phyloP scores from a whole-genome alignment of 805 yeast genomes.

The Kockiozyma suomiensis region DNA sequence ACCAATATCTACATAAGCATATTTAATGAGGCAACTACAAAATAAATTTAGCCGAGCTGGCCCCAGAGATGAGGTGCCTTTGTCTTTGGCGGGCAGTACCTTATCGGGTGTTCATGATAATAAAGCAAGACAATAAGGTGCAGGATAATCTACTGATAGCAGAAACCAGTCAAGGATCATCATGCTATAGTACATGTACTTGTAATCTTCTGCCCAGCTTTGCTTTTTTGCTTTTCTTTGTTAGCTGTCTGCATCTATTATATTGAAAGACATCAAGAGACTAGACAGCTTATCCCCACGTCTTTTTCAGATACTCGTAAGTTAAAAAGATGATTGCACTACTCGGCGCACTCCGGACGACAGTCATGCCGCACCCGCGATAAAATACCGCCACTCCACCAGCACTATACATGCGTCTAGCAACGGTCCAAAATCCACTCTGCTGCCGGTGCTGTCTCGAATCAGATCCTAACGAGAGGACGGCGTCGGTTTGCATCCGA shows the following conservation, averaged over 20 bases:
- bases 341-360: constrained; percentile 82
- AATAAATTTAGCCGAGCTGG: no score
- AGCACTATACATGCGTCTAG: constrained; percentile 46
- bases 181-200: no score
- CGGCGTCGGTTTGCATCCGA: constrained; percentile 69
- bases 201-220: neutral
- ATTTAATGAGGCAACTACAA: no score
- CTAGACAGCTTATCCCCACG: neutral
- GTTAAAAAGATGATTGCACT: constrained; percentile 82
- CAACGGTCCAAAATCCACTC: constrained; percentile 46
- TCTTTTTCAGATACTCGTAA: constrained; percentile 53
- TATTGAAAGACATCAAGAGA: neutral
- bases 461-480: constrained; percentile 21
- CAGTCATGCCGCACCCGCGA: constrained; percentile 80
- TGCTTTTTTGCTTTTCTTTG: no score
- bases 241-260: no score
- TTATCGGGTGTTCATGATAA: no score
- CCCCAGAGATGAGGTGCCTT: no score
- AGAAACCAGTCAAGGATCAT: no score
- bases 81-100: no score
- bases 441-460: constrained; percentile 32
- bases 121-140: no score
- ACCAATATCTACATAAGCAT: no score
- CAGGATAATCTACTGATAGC: no score
- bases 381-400: constrained; percentile 76